A percentile compares a stretch with the other conserved stretches of the same genome.
Evolutionary conservation across 352 stramenopile genomes (phyloP).

Genomic region (Globisporangium cylindrosporum): DNA sequence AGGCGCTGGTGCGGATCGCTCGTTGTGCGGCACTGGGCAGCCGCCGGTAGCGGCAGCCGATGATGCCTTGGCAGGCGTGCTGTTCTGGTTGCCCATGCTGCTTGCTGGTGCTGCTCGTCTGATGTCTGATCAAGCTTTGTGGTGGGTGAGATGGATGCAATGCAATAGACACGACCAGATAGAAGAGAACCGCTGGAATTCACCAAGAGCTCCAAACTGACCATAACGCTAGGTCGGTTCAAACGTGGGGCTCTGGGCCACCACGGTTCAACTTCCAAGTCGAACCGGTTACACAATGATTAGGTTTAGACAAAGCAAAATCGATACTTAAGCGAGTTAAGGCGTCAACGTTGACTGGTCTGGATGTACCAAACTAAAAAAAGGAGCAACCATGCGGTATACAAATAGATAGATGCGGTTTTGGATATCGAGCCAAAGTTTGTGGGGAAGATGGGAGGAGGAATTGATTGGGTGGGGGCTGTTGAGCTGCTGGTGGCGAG

Average conservation of each 20-base stretch:
- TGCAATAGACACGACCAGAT: neutral
- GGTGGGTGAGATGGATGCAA: conserved; percentile 6
- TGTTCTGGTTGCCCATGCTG: conserved; percentile 71
- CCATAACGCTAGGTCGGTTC: neutral
- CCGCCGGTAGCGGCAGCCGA: conserved; percentile 13
- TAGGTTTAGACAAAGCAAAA: neutral
- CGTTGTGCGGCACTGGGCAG: conserved; percentile 60
- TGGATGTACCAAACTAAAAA: conserved; percentile 15
- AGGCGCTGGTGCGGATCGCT: conserved; percentile 13
- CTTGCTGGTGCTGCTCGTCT: neutral
- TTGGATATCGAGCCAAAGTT: neutral
- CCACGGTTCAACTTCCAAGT: neutral
- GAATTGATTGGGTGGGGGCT: conserved; percentile 24
- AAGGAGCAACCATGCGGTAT: neutral
- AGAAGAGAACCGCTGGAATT: conserved; percentile 3
- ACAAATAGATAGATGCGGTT: conserved; percentile 15
- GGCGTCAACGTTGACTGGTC: conserved; percentile 5
- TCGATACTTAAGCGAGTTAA: conserved; percentile 4
- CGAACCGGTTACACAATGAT: neutral
- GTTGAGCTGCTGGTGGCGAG: conserved; percentile 8
- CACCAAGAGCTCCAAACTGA: neutral
- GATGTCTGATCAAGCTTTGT: conserved; percentile 6
- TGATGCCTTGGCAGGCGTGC: conserved; percentile 24
- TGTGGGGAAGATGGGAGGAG: conserved; percentile 20
- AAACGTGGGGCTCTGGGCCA: neutral